These are phyloP conservation scores for Agaricus subrufescens DNA, from an alignment of 768 basidiomycete genomes.

Conservation along the genomic window DNA sequence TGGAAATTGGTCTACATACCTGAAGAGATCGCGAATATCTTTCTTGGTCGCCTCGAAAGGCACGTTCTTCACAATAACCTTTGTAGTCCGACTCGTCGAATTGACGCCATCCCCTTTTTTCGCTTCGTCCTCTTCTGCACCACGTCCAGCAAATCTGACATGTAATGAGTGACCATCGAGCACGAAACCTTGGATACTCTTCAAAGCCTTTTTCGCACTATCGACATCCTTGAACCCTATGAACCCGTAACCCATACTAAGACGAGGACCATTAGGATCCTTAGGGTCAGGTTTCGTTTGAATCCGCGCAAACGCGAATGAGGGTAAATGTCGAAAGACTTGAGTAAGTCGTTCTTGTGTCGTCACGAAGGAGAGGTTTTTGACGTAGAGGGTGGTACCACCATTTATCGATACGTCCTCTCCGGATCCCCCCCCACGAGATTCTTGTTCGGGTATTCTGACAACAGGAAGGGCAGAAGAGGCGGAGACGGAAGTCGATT, in stretches of 20 bases:
- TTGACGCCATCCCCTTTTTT: slow-evolving; percentile 31
- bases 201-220: slow-evolving; percentile 68
- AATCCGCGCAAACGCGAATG: slow-evolving; percentile 82
- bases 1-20: slow-evolving; percentile 44
- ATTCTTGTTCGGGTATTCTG: slow-evolving; percentile 41
- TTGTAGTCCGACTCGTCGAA: slow-evolving; percentile 68
- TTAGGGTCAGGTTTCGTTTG: slow-evolving; percentile 91
- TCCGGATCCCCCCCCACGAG: slow-evolving; percentile 19
- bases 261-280: slow-evolving; percentile 45
- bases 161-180: slow-evolving; percentile 84
- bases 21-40: slow-evolving; percentile 85
- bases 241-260: slow-evolving; percentile 98
- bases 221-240: slow-evolving; percentile 81
- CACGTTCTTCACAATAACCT: slow-evolving; percentile 97
- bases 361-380: slow-evolving; percentile 94
- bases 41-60: slow-evolving; percentile 96
- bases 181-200: slow-evolving; percentile 74
- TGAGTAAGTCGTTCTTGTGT: slow-evolving; percentile 66
- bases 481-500: slow-evolving; percentile 6
- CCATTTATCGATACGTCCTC: slow-evolving; percentile 45
- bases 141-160: slow-evolving; percentile 85
- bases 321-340: slow-evolving; percentile 70
- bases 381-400: slow-evolving; percentile 88
- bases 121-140: slow-evolving; percentile 52
- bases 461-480: slow-evolving; percentile 15